phyloP scores from a whole-genome alignment of 371 early-diverging fungal species.

The Apophysomyces sp. region DNA sequence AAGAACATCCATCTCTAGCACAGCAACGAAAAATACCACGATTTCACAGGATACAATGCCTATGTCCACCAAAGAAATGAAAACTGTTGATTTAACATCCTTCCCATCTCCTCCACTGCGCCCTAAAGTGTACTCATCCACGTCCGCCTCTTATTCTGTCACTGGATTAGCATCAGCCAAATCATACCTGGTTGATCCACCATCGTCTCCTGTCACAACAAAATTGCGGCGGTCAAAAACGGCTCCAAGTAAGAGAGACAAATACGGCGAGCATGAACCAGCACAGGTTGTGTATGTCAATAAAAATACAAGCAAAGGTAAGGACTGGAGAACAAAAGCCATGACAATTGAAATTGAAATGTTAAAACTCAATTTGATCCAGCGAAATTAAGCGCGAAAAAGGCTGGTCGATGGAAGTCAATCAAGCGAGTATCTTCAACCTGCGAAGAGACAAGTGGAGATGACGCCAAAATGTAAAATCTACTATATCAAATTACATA shows the following conservation, averaged over 20 bases:
- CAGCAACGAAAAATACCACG: neutral
- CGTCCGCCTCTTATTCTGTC: neutral
- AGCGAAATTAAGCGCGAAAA: neutral
- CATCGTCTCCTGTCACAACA: neutral
- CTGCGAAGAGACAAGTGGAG: neutral
- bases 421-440: neutral
- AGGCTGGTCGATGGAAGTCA: neutral
- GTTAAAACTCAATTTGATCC: neutral
- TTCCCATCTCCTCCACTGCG: neutral
- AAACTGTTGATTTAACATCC: neutral
- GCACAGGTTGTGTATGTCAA: conserved; percentile 30
- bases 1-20: neutral
- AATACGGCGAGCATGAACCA: conserved; percentile 12
- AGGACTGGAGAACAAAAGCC: too few relatives aligned
- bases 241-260: conserved; percentile 19
- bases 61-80: neutral
- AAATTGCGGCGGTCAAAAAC: conserved; percentile 14
- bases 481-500: too few relatives aligned
- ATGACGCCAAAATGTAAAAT: neutral
- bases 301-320: conserved; percentile 30
- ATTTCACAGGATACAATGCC: neutral
- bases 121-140: neutral
- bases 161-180: neutral
- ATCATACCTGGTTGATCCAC: neutral
- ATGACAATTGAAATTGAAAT: neutral